A percentile compares a stretch with the other conserved stretches of the same genome.
Conservation (phyloP, 495 filamentous ascomycete genomes). For the Apodospora peruviana region DNA sequence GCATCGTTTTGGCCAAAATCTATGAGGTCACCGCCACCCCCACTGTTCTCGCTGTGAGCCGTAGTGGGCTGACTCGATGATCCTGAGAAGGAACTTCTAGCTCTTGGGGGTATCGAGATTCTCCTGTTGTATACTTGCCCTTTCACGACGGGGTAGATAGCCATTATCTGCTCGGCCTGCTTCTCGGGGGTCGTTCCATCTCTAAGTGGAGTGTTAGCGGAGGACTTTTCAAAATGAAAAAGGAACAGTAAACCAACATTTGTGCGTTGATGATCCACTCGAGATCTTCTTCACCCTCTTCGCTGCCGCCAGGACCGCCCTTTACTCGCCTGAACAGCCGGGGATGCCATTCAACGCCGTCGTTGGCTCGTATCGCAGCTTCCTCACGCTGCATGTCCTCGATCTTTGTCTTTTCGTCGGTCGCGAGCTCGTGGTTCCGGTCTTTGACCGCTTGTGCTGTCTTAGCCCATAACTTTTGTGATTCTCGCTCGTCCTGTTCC, state of each 20-base stretch:
- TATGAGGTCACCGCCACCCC: slow-evolving; percentile 32
- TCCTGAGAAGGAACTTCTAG: slow-evolving; percentile 13
- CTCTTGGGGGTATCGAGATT: slow-evolving; percentile 33
- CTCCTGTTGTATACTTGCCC: slow-evolving; percentile 53
- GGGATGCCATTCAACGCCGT: slow-evolving; percentile 86
- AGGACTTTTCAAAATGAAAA: slow-evolving; percentile 3
- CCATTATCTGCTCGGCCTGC: slow-evolving; percentile 77
- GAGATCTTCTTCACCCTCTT: slow-evolving; percentile 79
- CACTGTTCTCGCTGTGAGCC: slow-evolving; percentile 1
- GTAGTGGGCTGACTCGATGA: slow-evolving; percentile 2
- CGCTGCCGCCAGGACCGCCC: slow-evolving; percentile 63
- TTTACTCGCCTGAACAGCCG: slow-evolving; percentile 72
- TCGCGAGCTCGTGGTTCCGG: slow-evolving; percentile 82
- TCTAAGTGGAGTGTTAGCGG: slow-evolving; percentile 25
- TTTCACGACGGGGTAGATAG: slow-evolving; percentile 77
- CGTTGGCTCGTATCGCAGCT: slow-evolving; percentile 71
- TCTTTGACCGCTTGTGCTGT: slow-evolving; percentile 76
- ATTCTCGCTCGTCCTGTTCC: slow-evolving; percentile 89
- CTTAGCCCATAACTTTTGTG: slow-evolving; percentile 76
- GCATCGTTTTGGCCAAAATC: slow-evolving; percentile 39
- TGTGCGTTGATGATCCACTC: slow-evolving; percentile 93
- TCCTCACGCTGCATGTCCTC: slow-evolving; percentile 89
- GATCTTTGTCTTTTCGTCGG: slow-evolving; percentile 90
- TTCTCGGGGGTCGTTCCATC: slow-evolving; percentile 65
- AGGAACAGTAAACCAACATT: slow-evolving; percentile 53